Base-by-base conservation (phyloP, 371 early-diverging fungal species). In the Syncephalastrum sp. region DNA sequence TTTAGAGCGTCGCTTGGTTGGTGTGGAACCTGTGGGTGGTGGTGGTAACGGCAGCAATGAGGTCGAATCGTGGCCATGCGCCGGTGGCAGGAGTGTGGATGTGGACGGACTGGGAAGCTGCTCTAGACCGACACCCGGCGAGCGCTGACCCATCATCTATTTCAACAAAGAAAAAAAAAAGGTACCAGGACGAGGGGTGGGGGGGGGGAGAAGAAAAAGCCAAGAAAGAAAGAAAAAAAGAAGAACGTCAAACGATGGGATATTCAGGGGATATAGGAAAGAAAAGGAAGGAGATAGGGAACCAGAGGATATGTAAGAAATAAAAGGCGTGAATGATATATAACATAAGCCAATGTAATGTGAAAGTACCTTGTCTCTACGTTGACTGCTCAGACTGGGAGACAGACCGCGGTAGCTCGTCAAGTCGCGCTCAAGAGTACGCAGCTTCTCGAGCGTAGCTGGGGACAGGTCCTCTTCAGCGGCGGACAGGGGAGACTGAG, bases 1-100 rank as follows among this genome's bases (percentile, higher is more conserved):
- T 47, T 74, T 78, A 19, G 72, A 60, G 43, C 75, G 52, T 19
- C 71, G 72, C 41, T 74, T 78, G 15, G 70, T 68, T 0, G 77
- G 74, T 50, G 72, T 69, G 5, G 71, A 65, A 43, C 61, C 63
- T 3, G 67, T 65, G 12, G 68, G 60, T n/a, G 75, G 61, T 17
- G 73, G 67, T 45, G 78, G 70, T 43, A 72, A 56, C 2, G 68
- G 68, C 19, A 68, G 44, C n/a, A 68, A 19, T 10, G 49, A 45
- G 5, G 59, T 50, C 24, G 60, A 50, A 25, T 50, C 49, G 53
- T 54, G 52, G 29, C 27, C 52, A 45, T 59, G 59, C 33, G 59
- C 17, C 15, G 59, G 43, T 5, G 53, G 59, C 21, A 59, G 13
- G 14, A 59, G 15, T 4, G 59, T 59, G 10, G 59, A 59, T 29